These are phyloP conservation scores for Aspergillus fumigatiaffinis DNA, from an alignment of 2,329 filamentous ascomycete genomes.

Conservation along the genomic window DNA sequence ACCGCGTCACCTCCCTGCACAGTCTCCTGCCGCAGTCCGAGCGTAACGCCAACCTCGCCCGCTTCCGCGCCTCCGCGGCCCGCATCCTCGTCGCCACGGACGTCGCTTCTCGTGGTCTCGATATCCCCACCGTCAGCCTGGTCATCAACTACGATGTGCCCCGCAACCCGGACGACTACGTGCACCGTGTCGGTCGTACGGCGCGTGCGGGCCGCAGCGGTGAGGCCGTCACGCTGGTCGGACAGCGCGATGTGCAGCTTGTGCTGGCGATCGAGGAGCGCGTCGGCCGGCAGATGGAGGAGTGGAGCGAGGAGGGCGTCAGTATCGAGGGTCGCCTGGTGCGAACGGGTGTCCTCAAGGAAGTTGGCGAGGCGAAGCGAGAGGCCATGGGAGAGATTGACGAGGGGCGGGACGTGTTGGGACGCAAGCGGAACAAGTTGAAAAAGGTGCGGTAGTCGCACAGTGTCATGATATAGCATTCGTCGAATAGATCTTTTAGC, in stretches of 20 bases:
- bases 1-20: constrained; percentile 88
- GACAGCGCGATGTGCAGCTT: constrained; percentile 86
- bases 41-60: constrained; percentile 78
- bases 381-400: constrained; percentile 89
- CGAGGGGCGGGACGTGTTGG: constrained; percentile 83
- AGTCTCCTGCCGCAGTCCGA: constrained; percentile 81
- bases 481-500: not conserved
- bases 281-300: constrained; percentile 72
- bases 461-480: not conserved
- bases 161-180: constrained; percentile 94
- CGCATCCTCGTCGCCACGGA: constrained; percentile 92
- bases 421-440: constrained; percentile 61
- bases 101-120: constrained; percentile 87
- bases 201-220: constrained; percentile 84
- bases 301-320: constrained; percentile 85
- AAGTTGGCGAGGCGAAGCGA: constrained; percentile 92
- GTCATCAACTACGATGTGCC: constrained; percentile 97
- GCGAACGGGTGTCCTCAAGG: constrained; percentile 71
- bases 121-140: constrained; percentile 86
- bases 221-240: constrained; percentile 80
- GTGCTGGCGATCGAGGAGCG: constrained; percentile 85
- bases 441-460: constrained; percentile 37
- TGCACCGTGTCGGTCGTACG: constrained; percentile 92
- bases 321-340: constrained; percentile 89
- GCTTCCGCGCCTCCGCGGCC: constrained; percentile 85